These are phyloP conservation scores for Fistulinella staudtii DNA, from an alignment of 1,284 basidiomycete species.

Conservation along the genomic window DNA sequence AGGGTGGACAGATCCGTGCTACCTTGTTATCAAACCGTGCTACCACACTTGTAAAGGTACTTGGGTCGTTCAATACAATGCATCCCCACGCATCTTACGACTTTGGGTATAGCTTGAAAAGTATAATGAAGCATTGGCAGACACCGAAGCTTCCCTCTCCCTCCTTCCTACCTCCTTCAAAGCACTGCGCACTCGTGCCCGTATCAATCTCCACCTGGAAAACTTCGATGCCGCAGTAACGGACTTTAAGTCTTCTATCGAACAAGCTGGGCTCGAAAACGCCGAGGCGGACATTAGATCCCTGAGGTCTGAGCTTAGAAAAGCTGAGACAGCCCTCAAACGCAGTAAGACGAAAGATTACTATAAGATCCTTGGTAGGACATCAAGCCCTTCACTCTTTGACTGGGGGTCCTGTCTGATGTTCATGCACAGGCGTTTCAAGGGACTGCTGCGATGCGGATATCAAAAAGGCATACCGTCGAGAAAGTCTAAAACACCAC, in stretches of 20 bases:
- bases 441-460: slow-evolving; percentile 62
- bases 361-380: slow-evolving; percentile 67
- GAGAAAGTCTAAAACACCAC: slow-evolving; percentile 77
- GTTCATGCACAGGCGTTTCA: slow-evolving; percentile 47
- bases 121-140: slow-evolving; percentile 65
- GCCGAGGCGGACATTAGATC: slow-evolving; percentile 59
- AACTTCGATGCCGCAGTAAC: slow-evolving; percentile 68
- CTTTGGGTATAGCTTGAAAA: slow-evolving; percentile 6
- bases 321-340: slow-evolving; percentile 76
- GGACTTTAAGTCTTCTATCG: slow-evolving; percentile 77
- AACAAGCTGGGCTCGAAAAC: slow-evolving; percentile 61
- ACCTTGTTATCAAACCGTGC: slow-evolving; percentile 82
- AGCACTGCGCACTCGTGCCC: slow-evolving; percentile 80
- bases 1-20: slow-evolving; percentile 73
- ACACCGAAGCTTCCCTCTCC: slow-evolving; percentile 65
- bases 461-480: slow-evolving; percentile 77
- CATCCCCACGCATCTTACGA: slow-evolving; percentile 7
- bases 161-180: slow-evolving; percentile 74
- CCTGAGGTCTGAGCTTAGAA: slow-evolving; percentile 64
- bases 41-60: slow-evolving; percentile 73
- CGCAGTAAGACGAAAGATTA: slow-evolving; percentile 84
- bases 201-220: slow-evolving; percentile 72
- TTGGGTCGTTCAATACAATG: slow-evolving; percentile 1
- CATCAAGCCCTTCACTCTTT: background rate
- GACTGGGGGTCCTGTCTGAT: background rate